These are phyloP conservation scores for Fonsecaea erecta DNA, from an alignment of 2,329 filamentous ascomycete species.

Conservation along the genomic window DNA sequence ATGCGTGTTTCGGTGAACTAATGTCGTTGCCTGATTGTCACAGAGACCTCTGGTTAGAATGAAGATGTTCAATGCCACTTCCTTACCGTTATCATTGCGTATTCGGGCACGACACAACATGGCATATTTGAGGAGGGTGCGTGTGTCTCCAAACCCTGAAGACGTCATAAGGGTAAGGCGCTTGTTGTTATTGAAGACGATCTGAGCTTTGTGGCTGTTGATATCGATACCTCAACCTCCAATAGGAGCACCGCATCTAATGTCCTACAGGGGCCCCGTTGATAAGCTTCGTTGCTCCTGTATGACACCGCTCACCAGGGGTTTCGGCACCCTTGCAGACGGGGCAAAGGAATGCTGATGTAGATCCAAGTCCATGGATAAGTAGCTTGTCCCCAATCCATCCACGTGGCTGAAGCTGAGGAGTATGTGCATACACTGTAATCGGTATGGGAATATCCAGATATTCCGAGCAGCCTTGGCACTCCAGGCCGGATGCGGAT, in stretches of 20 bases:
- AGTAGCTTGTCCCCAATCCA: not conserved
- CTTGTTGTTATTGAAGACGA: not conserved
- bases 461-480: not conserved
- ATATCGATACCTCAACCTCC: not conserved
- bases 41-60: not conserved
- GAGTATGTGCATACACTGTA: no score
- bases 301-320: not conserved
- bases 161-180: conserved; percentile 7
- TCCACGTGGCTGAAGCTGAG: not conserved
- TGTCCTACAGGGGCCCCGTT: not conserved
- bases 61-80: not conserved
- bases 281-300: conserved; percentile 10
- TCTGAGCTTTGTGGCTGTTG: not conserved
- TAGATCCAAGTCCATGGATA: not conserved
- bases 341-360: not conserved
- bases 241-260: conserved; percentile 1
- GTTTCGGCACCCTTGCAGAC: not conserved
- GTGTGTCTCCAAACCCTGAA: not conserved
- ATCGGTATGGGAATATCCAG: no score
- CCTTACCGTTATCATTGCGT: not conserved
- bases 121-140: not conserved
- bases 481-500: not conserved
- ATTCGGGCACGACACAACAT: not conserved
- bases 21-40: not conserved
- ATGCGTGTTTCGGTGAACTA: not conserved